These are phyloP conservation scores for Nitzschia putrida DNA, from an alignment of 108 stramenopile species.

Conservation along the genomic window DNA sequence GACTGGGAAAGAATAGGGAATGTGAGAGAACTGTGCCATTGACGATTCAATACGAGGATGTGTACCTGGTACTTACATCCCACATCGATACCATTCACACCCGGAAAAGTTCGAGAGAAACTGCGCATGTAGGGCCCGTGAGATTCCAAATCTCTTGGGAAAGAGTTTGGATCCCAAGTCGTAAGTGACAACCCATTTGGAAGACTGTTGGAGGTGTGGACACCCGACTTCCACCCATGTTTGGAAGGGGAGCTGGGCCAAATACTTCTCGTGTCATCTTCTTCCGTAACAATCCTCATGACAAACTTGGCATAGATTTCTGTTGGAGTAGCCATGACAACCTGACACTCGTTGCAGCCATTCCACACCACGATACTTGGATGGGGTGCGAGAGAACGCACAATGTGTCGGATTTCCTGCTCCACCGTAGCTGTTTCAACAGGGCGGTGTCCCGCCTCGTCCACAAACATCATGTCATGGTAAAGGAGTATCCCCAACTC, in stretches of 20 bases:
- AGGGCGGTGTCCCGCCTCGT: constrained; percentile 43
- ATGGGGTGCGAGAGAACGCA: constrained; percentile 47
- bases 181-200: constrained; percentile 34
- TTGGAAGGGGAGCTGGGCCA: constrained; percentile 60
- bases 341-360: constrained; percentile 64
- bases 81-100: constrained; percentile 46
- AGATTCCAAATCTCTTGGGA: constrained; percentile 31
- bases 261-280: constrained; percentile 48
- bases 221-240: constrained; percentile 55
- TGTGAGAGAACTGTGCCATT: background rate
- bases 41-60: too few species aligned
- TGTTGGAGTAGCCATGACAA: constrained; percentile 29
- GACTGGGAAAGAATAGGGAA: background rate
- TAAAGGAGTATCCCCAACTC: constrained; percentile 62
- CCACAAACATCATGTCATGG: constrained; percentile 71
- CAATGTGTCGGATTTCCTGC: constrained; percentile 46
- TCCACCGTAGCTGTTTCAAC: constrained; percentile 21
- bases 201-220: constrained; percentile 31
- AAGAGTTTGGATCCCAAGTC: constrained; percentile 20
- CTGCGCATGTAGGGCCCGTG: constrained; percentile 59
- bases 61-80: constrained; percentile 20
- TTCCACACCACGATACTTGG: constrained; percentile 60
- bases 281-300: constrained; percentile 45
- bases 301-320: constrained; percentile 59
- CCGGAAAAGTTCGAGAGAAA: constrained; percentile 34